Conservation (phyloP, 192 early-diverging fungal species). For the Backusella liffmaniae region DNA sequence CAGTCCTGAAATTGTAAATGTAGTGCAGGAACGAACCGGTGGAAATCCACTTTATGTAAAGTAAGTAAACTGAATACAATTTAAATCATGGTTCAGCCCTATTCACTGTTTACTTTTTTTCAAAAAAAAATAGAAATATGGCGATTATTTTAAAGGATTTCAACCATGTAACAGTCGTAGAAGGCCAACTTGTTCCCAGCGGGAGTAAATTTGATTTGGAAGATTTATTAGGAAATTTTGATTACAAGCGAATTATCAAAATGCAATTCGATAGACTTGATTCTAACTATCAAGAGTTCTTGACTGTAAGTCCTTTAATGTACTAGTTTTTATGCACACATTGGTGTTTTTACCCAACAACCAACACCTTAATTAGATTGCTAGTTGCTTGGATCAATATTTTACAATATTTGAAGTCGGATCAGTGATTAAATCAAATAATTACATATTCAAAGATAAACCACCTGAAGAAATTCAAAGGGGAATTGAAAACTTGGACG, state of each 20-base stretch:
- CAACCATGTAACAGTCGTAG: constrained; percentile 46
- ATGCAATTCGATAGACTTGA: constrained; percentile 54
- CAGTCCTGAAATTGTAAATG: constrained; percentile 39
- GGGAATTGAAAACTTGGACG: constrained; percentile 38
- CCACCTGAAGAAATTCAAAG: constrained; percentile 26
- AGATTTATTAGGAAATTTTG: constrained; percentile 44
- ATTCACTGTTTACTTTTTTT: neutral
- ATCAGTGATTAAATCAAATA: constrained; percentile 38
- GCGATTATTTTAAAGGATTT: constrained; percentile 48
- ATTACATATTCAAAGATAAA: constrained; percentile 37
- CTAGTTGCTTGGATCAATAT: constrained; percentile 45
- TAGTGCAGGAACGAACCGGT: constrained; percentile 46
- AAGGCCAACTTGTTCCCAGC: constrained; percentile 40
- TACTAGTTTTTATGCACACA: neutral
- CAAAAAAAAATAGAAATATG: constrained; percentile 35
- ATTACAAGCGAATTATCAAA: constrained; percentile 46
- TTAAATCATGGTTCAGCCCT: neutral
- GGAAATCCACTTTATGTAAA: constrained; percentile 55
- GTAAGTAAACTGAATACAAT: constrained; percentile 8
- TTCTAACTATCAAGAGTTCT: constrained; percentile 45
- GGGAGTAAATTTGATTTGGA: constrained; percentile 41
- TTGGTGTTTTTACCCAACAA: neutral
- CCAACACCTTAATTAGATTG: constrained; percentile 29
- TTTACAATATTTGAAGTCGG: constrained; percentile 44
- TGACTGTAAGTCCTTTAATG: constrained; percentile 24